Evolutionary conservation across 2,329 filamentous ascomycete species (phyloP).

Genomic region (Claviceps maximensis): DNA sequence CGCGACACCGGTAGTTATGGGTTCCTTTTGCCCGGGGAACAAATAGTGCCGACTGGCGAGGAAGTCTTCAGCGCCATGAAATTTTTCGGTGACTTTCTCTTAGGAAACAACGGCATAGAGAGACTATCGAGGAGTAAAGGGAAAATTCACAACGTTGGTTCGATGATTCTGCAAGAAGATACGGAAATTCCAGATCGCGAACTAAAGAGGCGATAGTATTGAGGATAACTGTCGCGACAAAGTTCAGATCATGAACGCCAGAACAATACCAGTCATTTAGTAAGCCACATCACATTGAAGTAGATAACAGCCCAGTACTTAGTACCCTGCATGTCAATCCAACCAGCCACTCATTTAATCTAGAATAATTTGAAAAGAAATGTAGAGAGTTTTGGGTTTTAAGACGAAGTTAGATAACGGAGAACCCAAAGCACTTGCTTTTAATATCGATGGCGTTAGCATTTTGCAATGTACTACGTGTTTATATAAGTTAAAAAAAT

Average conservation of each 20-base stretch:
- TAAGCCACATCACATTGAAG: not conserved
- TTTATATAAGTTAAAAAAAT: too few relatives aligned
- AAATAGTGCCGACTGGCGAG: conserved; percentile 80
- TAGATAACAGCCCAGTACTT: not conserved
- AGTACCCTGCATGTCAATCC: not conserved
- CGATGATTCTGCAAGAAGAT: conserved; percentile 5
- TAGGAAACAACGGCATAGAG: conserved; percentile 57
- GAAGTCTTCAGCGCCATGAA: conserved; percentile 75
- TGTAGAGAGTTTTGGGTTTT: not conserved
- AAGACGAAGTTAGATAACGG: not conserved
- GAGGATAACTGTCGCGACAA: conserved; percentile 10
- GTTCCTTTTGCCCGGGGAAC: conserved; percentile 73
- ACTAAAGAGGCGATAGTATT: conserved; percentile 17
- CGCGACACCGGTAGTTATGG: conserved; percentile 90
- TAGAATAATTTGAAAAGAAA: not conserved
- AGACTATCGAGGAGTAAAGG: conserved; percentile 16
- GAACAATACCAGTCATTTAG: not conserved
- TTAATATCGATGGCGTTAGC: not conserved
- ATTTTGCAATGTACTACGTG: not conserved
- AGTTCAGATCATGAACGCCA: not conserved
- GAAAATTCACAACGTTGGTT: conserved; percentile 10
- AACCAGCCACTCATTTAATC: not conserved
- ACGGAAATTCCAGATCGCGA: conserved; percentile 13
- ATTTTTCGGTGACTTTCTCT: conserved; percentile 69
- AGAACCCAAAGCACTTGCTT: not conserved